phyloP scores from a whole-genome alignment of 352 stramenopile species.

The Poterioochromonas sp. region DNA sequence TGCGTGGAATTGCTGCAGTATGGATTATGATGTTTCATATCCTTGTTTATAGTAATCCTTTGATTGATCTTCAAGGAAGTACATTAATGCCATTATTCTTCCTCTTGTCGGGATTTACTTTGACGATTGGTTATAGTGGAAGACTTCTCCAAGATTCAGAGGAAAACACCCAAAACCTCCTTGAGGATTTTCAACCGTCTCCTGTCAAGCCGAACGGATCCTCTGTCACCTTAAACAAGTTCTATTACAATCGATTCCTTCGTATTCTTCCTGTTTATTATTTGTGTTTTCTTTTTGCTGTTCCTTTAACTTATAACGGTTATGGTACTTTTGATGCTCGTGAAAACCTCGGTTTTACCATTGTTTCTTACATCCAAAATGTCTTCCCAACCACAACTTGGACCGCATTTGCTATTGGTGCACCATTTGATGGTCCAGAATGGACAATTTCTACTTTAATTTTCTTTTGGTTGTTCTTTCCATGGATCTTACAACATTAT shows the following conservation, averaged over 20 bases:
- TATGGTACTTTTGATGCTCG: not conserved
- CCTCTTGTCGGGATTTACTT: not conserved
- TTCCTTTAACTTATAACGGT: not conserved
- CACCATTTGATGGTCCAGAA: not conserved
- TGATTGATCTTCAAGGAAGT: not conserved
- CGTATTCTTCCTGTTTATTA: not conserved
- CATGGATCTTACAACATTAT: not conserved
- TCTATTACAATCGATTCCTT: not conserved
- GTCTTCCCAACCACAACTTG: not conserved
- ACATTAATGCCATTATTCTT: constrained; percentile 13
- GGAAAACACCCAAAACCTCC: not conserved
- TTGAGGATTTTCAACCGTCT: too few species aligned
- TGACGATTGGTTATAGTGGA: not conserved
- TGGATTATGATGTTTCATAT: constrained; percentile 5
- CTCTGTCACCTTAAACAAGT: not conserved
- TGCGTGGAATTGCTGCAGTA: not conserved
- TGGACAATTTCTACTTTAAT: not conserved
- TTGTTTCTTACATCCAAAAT: not conserved
- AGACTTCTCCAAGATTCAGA: not conserved
- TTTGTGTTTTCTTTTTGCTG: not conserved
- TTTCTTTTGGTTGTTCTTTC: not conserved
- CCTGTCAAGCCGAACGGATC: not conserved
- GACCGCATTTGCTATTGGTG: not conserved
- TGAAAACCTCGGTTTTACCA: not conserved
- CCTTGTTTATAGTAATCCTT: not conserved